phyloP scores from a whole-genome alignment of 495 filamentous ascomycete genomes.

The Neurospora cerealis region DNA sequence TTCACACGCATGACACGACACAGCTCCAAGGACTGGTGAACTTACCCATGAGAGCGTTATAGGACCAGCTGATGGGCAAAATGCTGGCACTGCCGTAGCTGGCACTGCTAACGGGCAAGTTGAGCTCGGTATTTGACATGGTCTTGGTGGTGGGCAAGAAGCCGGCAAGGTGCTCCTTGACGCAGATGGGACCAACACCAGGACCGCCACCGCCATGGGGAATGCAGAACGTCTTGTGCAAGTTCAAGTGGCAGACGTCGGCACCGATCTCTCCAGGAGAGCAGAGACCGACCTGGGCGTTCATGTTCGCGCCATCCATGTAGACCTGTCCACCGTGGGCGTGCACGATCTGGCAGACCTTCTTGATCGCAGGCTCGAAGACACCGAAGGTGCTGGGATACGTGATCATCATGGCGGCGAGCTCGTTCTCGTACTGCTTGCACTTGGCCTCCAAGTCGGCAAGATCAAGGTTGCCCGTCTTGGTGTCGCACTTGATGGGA shows the following conservation, averaged over 20 bases:
- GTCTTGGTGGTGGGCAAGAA: slow-evolving; percentile 72
- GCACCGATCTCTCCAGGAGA: slow-evolving; percentile 95
- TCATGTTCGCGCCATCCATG: slow-evolving; percentile 99
- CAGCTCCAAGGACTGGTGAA: neutral
- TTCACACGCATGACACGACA: neutral
- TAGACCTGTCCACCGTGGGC: slow-evolving; percentile 88
- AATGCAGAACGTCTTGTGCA: slow-evolving; percentile 99
- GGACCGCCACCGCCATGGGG: slow-evolving; percentile 95
- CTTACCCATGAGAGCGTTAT: slow-evolving; percentile 90
- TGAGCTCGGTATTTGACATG: slow-evolving; percentile 18
- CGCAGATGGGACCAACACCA: slow-evolving; percentile 91
- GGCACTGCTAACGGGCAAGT: slow-evolving; percentile 70
- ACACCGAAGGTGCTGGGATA: slow-evolving; percentile 97
- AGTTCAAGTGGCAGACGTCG: slow-evolving; percentile 94
- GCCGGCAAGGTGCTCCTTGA: slow-evolving; percentile 67
- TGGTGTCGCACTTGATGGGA: slow-evolving; percentile 81
- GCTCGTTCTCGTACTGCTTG: slow-evolving; percentile 71
- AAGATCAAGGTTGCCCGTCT: slow-evolving; percentile 85
- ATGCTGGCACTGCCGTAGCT: slow-evolving; percentile 91
- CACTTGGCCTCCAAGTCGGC: slow-evolving; percentile 79
- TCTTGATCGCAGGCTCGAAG: slow-evolving; percentile 85
- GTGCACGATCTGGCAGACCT: slow-evolving; percentile 80
- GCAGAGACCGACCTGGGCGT: slow-evolving; percentile 95
- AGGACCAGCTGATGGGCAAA: slow-evolving; percentile 93
- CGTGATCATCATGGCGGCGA: slow-evolving; percentile 96